These are phyloP conservation scores for Cladosporium sp. DNA, from an alignment of 2,329 filamentous ascomycete genomes.

Conservation along the genomic window DNA sequence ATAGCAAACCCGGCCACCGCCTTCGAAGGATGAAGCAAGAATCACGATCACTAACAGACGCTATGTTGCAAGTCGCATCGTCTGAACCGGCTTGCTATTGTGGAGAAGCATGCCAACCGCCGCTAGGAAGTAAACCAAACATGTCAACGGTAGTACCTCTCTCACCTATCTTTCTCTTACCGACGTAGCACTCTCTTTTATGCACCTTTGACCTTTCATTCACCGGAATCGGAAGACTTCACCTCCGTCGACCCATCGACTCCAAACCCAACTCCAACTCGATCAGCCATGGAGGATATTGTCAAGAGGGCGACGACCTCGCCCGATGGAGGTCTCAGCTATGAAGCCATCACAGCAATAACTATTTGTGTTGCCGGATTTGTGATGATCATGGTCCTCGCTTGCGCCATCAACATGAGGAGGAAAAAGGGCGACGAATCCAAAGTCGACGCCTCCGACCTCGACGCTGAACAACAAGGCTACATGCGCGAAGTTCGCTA, in stretches of 20 bases:
- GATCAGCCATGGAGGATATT: not conserved
- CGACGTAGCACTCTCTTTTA: not conserved
- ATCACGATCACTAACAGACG: conserved; percentile 6
- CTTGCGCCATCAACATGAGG: conserved; percentile 8
- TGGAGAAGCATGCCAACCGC: conserved; percentile 8
- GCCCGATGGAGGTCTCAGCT: conserved; percentile 10
- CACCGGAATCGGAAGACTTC: not conserved
- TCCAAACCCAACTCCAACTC: too few species aligned
- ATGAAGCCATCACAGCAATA: conserved; percentile 11
- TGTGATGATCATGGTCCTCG: conserved; percentile 10
- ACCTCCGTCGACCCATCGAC: not conserved
- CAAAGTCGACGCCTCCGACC: conserved; percentile 2
- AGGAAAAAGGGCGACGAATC: conserved; percentile 2
- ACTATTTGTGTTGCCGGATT: conserved; percentile 10
- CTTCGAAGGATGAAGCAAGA: conserved; percentile 8
- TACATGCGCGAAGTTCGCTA: conserved; percentile 11
- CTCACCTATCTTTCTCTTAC: not conserved
- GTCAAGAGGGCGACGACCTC: conserved; percentile 1
- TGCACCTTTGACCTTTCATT: not conserved
- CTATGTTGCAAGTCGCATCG: conserved; percentile 7
- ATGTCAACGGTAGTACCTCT: conserved; percentile 8
- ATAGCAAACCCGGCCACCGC: conserved; percentile 7
- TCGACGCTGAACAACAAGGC: conserved; percentile 11
- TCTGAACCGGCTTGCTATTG: conserved; percentile 4
- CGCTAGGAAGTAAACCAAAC: conserved; percentile 7